Evolutionary conservation across 2,329 filamentous ascomycete genomes (phyloP), one percentile per base, ranked within the genome.

Genomic region (Scedosporium dehoogii): DNA sequence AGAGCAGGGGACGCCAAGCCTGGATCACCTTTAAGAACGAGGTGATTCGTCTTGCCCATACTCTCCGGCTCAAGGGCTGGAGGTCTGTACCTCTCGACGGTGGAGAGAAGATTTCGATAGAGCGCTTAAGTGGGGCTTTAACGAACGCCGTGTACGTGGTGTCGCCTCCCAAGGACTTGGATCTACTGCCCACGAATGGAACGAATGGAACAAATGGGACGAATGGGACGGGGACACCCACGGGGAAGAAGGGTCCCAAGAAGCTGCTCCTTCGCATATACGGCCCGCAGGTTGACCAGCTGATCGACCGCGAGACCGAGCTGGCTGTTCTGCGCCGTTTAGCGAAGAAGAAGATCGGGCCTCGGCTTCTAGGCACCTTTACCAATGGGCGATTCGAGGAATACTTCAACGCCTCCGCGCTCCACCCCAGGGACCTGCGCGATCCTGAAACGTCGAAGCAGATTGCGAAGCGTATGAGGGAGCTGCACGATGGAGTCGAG

Each of bases 61-160:
- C 94, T 0, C 78, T 99, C 60, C 86, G 86, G 61, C 81, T 97
- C 38, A 96, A 96, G 72, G 91, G 93, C 9, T 99, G 94, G 94
- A 85, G 92, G 61, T 86, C 86, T 64, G 85, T 99, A 0, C 84
- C 91, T 0, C 76, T 93, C 60, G 88, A 90, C 10, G 78, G 80
- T 65, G 89, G 88, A 66, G 83, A 85, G 59, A 79, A 79, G 44
- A 86, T 94, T 65, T 81, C 81, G 1, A 88, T 94, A 5, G 83
- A 90, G 73, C 83, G 90, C 59, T 79, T 96, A 29, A 97, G 93
- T 72, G 94, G 94, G 64, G 94, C 94, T 7, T 76, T 99, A 67
- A 99, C 94, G 21, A 99, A 99, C 71, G 92, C 93, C 10, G 92
- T 99, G 42, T 99, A 97, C 71, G 92, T 96, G 59, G 92, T 97